Evolutionary conservation across 1,284 basidiomycete genomes (phyloP).

Genomic region (Leccinum discolor): DNA sequence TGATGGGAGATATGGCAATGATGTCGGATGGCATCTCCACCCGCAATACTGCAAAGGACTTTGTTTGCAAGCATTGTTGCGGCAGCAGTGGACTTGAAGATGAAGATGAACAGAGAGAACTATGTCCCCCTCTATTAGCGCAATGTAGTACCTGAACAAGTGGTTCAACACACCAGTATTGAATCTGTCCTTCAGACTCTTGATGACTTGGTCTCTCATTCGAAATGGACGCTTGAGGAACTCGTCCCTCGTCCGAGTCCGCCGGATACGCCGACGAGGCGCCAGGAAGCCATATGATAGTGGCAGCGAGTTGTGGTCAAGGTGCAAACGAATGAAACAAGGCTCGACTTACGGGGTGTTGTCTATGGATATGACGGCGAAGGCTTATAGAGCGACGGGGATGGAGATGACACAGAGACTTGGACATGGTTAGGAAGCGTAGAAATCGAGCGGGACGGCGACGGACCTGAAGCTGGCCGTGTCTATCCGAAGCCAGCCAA

Average conservation of each 20-base stretch:
- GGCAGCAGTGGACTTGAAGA: too few species aligned
- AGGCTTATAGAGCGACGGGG: conserved; percentile 83
- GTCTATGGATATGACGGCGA: conserved; percentile 94
- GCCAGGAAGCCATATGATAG: conserved; percentile 61
- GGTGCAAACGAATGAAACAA: not conserved
- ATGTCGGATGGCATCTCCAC: too few species aligned
- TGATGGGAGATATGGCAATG: too few species aligned
- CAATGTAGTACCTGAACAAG: too few species aligned
- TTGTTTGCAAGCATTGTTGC: too few species aligned
- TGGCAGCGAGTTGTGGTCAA: conserved; percentile 50
- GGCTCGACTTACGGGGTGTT: conserved; percentile 57
- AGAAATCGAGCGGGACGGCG: conserved; percentile 20
- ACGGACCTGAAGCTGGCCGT: conserved; percentile 83
- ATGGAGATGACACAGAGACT: conserved; percentile 87
- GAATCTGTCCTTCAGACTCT: too few species aligned
- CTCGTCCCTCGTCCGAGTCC: not conserved
- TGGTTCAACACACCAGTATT: too few species aligned
- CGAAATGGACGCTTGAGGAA: conserved; percentile 40
- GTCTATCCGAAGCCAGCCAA: conserved; percentile 83
- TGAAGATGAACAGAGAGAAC: too few species aligned
- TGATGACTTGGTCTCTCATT: conserved; percentile 24
- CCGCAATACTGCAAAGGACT: too few species aligned
- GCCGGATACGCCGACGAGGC: conserved; percentile 3
- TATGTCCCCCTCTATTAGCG: too few species aligned
- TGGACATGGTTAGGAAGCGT: conserved; percentile 5